phyloP scores from a whole-genome alignment of 805 yeast species.

The Schwanniomyces yamadae region DNA sequence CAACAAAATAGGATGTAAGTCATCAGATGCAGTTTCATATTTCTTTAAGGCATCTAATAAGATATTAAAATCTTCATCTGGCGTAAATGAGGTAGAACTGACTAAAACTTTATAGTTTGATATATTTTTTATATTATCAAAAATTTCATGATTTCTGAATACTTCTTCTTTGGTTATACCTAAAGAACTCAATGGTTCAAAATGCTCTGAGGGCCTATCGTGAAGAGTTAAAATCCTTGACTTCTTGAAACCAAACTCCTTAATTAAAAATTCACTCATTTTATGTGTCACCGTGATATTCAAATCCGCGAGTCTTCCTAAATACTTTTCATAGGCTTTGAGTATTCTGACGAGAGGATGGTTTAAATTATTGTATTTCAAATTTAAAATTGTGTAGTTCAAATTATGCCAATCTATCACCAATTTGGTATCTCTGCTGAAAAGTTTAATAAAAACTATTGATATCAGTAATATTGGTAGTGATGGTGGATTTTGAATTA shows the following conservation, averaged over 20 bases:
- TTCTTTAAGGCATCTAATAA: conserved; percentile 64
- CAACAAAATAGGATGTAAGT: conserved; percentile 53
- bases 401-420: conserved; percentile 96
- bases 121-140: conserved; percentile 21
- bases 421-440: conserved; percentile 55
- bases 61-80: conserved; percentile 83
- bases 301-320: conserved; percentile 64
- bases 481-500: conserved; percentile 92
- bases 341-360: conserved; percentile 66
- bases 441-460: conserved; percentile 49
- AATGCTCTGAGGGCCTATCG: conserved; percentile 80
- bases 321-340: conserved; percentile 57
- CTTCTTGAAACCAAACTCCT: conserved; percentile 51
- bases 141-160: conserved; percentile 24
- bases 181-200: conserved; percentile 45
- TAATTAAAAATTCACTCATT: conserved; percentile 61
- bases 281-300: conserved; percentile 79
- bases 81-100: conserved; percentile 91
- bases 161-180: conserved; percentile 34
- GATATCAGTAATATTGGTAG: conserved; percentile 75
- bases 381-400: conserved; percentile 76
- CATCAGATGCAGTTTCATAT: conserved; percentile 45
- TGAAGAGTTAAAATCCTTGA: conserved; percentile 61
- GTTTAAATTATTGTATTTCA: conserved; percentile 51
- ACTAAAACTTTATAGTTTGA: conserved; percentile 62